Evolutionary conservation across 495 filamentous ascomycete species (phyloP).

Genomic region (Hypoxylon crocopeplum): DNA sequence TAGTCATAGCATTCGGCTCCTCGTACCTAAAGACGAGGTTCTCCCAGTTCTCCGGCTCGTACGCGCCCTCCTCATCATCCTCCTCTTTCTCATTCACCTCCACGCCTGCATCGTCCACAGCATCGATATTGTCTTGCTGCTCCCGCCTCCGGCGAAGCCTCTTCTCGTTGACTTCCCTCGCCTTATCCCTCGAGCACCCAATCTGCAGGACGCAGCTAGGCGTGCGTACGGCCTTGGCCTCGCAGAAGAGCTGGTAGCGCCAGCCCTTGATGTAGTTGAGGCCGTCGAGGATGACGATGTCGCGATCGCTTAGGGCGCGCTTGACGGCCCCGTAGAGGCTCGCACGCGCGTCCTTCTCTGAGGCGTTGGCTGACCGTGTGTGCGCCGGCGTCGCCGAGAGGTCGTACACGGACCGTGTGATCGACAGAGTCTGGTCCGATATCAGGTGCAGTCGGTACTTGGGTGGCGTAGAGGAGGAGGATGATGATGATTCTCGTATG

Average conservation of each 20-base stretch:
- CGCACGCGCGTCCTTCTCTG: slow-evolving; percentile 93
- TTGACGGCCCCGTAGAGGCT: slow-evolving; percentile 85
- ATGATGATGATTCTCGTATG: slow-evolving; percentile 48
- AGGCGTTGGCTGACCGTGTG: slow-evolving; percentile 60
- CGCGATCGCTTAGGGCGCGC: slow-evolving; percentile 75
- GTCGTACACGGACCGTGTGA: slow-evolving; percentile 69
- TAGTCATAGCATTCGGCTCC: slow-evolving; percentile 91
- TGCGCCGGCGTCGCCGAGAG: slow-evolving; percentile 56
- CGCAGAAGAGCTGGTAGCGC: slow-evolving; percentile 94
- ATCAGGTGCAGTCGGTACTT: slow-evolving; percentile 69
- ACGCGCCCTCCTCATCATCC: slow-evolving; percentile 59
- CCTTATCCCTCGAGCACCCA: slow-evolving; percentile 75
- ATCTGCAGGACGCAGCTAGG: slow-evolving; percentile 87
- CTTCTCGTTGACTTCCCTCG: slow-evolving; percentile 64
- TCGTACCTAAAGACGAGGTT: slow-evolving; percentile 96
- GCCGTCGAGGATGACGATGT: slow-evolving; percentile 87
- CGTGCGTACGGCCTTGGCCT: slow-evolving; percentile 85
- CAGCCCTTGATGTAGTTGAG: slow-evolving; percentile 99
- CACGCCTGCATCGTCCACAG: slow-evolving; percentile 7
- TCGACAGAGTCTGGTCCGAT: slow-evolving; percentile 68
- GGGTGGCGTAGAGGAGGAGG: slow-evolving; percentile 32
- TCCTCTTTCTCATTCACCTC: slow-evolving; percentile 26
- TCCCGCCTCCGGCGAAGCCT: slow-evolving; percentile 40
- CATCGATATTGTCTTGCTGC: not conserved
- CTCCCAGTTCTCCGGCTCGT: slow-evolving; percentile 75